Evolutionary conservation across 805 yeast species (phyloP), one percentile per base, ranked within the genome.

Genomic region (Cyberlindnera americana): DNA sequence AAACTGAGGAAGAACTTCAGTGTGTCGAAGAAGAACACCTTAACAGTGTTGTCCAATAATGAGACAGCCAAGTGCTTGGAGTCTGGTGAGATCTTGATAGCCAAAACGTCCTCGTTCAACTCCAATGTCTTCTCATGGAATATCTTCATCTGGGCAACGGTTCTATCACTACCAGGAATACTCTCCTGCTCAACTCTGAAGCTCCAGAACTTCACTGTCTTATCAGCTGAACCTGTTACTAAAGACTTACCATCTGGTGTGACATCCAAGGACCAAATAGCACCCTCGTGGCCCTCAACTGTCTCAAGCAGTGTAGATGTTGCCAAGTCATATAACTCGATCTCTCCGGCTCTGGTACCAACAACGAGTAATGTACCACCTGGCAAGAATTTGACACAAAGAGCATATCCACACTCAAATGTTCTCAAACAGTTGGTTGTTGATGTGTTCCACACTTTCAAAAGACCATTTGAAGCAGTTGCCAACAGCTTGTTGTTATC

Each of bases 211-310:
- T 87, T 88, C 29, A 91, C 83, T 4, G 77, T 65, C 58, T 90
- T 90, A 61, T 93, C 99, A 28, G 95, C 95, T 24, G 97, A 91
- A 9, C 97, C 99, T 3, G 97, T 85, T 0, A 90, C 80, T 35
- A 93, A 67, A 1, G 82, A 72, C 50, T 78, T 82, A 13, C 98
- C 99, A 62, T 91, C 95, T 12, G 83, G 75, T 3, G 91, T 77
- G 24, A 93, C 59, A 59, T 91, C 96, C 50, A 93, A 68, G 1
- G 95, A 81, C 97, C 97, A 93, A 35, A 93, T 76, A 1, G 96
- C 86, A 21, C 79, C 81, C 9, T 73, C 76, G 56, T 87, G 95
- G 0, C 95, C 97, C 41, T 82, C 83, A 9, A 84, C 73, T 19
- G 77, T 67, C 46, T 82, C 85, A 5, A 93, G 61, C 47, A 85